Conservation (phyloP, 805 yeast species). For the Saturnispora sanitii region DNA sequence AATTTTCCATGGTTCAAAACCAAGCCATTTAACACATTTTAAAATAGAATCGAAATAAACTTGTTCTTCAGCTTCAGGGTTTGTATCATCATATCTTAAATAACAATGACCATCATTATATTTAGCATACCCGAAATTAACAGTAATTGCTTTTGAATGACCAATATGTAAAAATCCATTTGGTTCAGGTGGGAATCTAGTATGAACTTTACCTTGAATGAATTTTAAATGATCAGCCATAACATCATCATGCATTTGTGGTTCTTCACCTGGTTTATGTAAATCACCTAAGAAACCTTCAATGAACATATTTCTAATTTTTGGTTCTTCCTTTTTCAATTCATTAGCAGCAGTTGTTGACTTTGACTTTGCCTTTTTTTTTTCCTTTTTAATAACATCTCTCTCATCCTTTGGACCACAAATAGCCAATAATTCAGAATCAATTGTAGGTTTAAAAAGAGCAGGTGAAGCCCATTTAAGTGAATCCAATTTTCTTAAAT, state of each 20-base stretch:
- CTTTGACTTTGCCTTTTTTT: constrained; percentile 38
- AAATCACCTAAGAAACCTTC: constrained; percentile 95
- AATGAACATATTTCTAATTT: constrained; percentile 67
- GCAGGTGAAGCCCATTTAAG: constrained; percentile 92
- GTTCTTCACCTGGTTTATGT: constrained; percentile 92
- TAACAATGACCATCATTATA: constrained; percentile 80
- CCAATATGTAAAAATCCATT: constrained; percentile 97
- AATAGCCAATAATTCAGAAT: constrained; percentile 55
- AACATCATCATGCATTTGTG: constrained; percentile 79
- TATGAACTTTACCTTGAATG: constrained; percentile 75
- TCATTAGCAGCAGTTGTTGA: neutral
- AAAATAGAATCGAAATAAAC: constrained; percentile 75
- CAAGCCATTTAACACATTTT: constrained; percentile 87
- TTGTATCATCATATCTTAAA: constrained; percentile 92
- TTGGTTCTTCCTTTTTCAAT: constrained; percentile 15
- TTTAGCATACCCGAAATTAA: constrained; percentile 94
- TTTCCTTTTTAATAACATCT: constrained; percentile 71
- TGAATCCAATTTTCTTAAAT: constrained; percentile 59
- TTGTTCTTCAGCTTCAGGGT: constrained; percentile 98
- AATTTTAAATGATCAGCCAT: constrained; percentile 70
- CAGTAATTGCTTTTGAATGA: constrained; percentile 95
- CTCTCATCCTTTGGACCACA: constrained; percentile 96
- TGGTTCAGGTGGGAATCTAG: constrained; percentile 98
- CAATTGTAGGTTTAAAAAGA: constrained; percentile 79
- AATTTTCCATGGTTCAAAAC: constrained; percentile 86